phyloP scores from a whole-genome alignment of 108 stramenopile species.

The Cylindrotheca fusiformis region DNA sequence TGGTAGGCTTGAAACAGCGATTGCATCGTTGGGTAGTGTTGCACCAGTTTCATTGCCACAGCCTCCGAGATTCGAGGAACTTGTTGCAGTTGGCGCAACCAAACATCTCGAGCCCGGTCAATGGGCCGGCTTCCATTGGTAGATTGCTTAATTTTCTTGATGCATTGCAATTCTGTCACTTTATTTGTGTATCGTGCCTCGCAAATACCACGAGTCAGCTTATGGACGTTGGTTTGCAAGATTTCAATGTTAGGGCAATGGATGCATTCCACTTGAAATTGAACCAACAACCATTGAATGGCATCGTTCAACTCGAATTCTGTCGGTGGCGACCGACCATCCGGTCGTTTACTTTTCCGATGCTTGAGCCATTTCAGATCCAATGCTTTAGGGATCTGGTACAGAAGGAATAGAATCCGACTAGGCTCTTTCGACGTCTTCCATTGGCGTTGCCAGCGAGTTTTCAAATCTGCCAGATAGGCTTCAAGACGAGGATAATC shows the following conservation, averaged over 20 bases:
- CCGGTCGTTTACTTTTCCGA: conserved; percentile 1
- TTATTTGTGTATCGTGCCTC: conserved; percentile 39
- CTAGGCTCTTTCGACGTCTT: conserved; percentile 14
- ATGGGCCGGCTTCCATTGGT: conserved; percentile 11
- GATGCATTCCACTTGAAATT: conserved; percentile 54
- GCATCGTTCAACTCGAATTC: conserved; percentile 50
- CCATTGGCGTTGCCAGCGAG: conserved; percentile 39
- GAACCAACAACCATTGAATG: conserved; percentile 48
- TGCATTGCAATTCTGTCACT: conserved; percentile 55
- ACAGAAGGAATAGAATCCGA: conserved; percentile 36
- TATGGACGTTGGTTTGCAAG: conserved; percentile 17
- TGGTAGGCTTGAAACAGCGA: conserved; percentile 47
- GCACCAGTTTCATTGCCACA: conserved; percentile 33
- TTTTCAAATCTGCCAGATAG: conserved; percentile 25
- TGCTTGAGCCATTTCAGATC: conserved; percentile 36
- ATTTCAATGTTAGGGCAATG: conserved; percentile 31
- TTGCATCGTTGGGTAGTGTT: conserved; percentile 44
- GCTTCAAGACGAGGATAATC: conserved; percentile 44
- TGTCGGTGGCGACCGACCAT: conserved; percentile 23
- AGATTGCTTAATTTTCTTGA: conserved; percentile 41
- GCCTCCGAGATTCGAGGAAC: conserved; percentile 39
- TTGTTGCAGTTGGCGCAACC: conserved; percentile 59
- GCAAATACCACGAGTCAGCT: conserved; percentile 37
- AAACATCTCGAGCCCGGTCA: conserved; percentile 30
- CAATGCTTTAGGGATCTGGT: conserved; percentile 31